Conservation (phyloP, 306 rosid genomes). For the Phaseolus lunatus region DNA sequence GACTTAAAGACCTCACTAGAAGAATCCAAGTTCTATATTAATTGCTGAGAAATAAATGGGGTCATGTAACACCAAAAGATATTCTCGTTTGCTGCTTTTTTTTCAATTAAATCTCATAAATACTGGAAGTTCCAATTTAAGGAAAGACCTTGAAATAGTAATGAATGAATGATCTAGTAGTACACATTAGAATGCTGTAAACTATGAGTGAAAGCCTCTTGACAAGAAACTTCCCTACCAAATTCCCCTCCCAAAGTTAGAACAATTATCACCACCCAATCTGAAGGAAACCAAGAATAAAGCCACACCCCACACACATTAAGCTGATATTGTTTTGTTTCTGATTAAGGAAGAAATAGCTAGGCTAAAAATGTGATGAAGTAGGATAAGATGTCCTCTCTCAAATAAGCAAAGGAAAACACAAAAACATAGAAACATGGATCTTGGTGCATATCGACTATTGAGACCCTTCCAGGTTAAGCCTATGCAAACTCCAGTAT, state of each 20-base stretch:
- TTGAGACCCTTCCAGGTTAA: neutral
- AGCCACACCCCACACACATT: neutral
- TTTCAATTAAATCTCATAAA: neutral
- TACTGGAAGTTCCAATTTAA: neutral
- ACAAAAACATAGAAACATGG: neutral
- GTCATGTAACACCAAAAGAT: neutral
- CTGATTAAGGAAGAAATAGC: neutral
- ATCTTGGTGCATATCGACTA: neutral
- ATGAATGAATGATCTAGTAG: neutral
- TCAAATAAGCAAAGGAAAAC: neutral
- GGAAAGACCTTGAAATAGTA: neutral
- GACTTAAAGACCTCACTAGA: neutral
- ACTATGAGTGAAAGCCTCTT: neutral
- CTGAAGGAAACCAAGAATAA: neutral
- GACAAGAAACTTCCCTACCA: neutral
- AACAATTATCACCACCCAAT: neutral
- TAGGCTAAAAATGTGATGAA: neutral
- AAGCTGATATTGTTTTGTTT: neutral
- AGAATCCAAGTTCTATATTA: neutral
- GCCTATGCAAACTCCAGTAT: neutral
- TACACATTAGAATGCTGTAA: neutral
- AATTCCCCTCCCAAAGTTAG: neutral
- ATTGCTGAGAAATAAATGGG: neutral
- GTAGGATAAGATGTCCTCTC: neutral
- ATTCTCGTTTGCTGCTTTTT: neutral